Evolutionary conservation across 805 yeast species (phyloP), one percentile per base, ranked within the genome.

Genomic region (Yarrowia sp.): DNA sequence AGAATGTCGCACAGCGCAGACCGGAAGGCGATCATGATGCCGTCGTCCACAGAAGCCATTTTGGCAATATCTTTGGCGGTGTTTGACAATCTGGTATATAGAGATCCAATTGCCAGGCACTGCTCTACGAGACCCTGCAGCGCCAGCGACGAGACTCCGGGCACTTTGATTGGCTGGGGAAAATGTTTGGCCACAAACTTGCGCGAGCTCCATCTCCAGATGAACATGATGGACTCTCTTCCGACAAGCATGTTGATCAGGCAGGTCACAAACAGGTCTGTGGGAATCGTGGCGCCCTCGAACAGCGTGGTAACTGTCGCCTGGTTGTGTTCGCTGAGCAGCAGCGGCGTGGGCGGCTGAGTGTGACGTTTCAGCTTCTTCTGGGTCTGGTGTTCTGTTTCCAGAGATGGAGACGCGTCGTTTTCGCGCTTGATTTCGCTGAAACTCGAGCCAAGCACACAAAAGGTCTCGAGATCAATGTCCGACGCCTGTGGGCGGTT

Each of bases 171-270:
- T 7, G 38, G 64, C 36, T 58, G 49, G 2, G 40, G 2, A n/a
- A 42, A 33, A 5, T 58, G 64, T 14, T 58, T 58, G 8, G 30
- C 2, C 9, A 43, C 50, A 33, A 58, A 58, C 14, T 15, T 39
- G 10, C 17, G 12, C 3, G 64, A 42, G 7, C n/a, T 42, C 19
- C 40, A n/a, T 33, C 64, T 15, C 49, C 49, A 58, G 2, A n/a
- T n/a, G 15, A 58, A 58, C 64, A 58, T 42, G 24, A 58, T 42
- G 0, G 64, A 58, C 30, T 58, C 64, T n/a, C 50, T n/a, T 30
- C 64, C 64, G 0, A 58, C 64, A 20, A 58, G 17, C 39, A 58
- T 20, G 44, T 58, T 58, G 14, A 42, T 9, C 24, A 58, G 17
- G 33, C 64, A 58, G 1, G 64, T 6, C 19, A 58, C 19, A 58